phyloP scores from a whole-genome alignment of 1,284 basidiomycete species.

The Ustilago cynodontis region DNA sequence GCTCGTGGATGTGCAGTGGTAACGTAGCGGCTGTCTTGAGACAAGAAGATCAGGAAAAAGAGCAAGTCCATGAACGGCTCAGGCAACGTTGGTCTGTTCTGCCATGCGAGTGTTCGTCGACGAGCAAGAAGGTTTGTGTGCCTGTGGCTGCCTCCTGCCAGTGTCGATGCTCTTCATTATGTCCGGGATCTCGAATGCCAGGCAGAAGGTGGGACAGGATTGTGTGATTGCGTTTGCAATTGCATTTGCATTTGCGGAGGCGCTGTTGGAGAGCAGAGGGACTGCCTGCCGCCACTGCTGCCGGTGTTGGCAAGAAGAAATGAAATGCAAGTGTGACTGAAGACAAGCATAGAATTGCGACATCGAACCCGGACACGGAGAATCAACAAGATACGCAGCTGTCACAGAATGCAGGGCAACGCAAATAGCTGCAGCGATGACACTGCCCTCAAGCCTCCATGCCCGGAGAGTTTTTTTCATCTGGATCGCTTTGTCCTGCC shows the following conservation, averaged over 20 bases:
- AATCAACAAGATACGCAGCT: constrained; percentile 32
- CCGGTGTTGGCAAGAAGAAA: constrained; percentile 4
- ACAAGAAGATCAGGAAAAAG: too few species aligned
- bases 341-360: constrained; percentile 38
- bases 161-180: background rate
- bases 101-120: background rate
- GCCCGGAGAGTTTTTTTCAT: too few species aligned
- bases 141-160: too few species aligned
- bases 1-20: too few species aligned
- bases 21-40: too few species aligned
- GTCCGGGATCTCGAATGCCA: background rate
- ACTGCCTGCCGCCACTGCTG: constrained; percentile 7
- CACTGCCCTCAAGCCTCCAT: background rate
- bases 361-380: constrained; percentile 20
- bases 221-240: constrained; percentile 1
- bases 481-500: too few species aligned
- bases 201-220: background rate
- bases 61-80: too few species aligned
- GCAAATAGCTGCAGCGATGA: background rate
- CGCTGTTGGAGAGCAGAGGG: background rate
- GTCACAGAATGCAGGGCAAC: constrained; percentile 28
- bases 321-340: constrained; percentile 43
- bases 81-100: background rate
- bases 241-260: too few species aligned
- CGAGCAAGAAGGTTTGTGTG: background rate